These are phyloP conservation scores for Phialophora verrucosa DNA, from an alignment of 2,329 filamentous ascomycete species.

Conservation along the genomic window DNA sequence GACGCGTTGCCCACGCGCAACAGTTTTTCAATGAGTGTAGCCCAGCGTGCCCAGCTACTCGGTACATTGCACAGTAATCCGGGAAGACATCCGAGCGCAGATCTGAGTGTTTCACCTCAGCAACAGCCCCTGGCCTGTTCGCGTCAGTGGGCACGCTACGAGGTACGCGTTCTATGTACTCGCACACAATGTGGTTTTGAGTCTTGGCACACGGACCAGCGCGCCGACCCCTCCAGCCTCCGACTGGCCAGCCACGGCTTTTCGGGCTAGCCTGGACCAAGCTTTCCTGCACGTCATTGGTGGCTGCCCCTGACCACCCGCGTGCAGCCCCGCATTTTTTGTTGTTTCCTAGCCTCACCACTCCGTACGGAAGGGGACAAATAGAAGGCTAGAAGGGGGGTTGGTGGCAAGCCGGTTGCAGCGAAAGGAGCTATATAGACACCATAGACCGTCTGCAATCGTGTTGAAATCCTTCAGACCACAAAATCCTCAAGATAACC, in stretches of 20 bases:
- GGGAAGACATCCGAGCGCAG: not conserved
- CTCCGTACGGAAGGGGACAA: conserved; percentile 27
- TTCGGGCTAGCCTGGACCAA: not conserved
- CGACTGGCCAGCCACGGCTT: conserved; percentile 13
- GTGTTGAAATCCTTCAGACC: not conserved
- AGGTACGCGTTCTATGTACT: not conserved
- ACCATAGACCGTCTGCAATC: not conserved
- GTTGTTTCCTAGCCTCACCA: conserved; percentile 20
- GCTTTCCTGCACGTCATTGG: conserved; percentile 11
- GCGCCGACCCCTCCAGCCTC: conserved; percentile 6
- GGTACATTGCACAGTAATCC: too few relatives aligned
- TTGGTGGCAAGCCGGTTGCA: conserved; percentile 20
- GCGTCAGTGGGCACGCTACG: not conserved
- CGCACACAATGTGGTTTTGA: not conserved
- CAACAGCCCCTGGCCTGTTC: not conserved
- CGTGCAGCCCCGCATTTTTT: conserved; percentile 18
- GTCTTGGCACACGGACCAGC: not conserved
- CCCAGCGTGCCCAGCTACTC: too few relatives aligned
- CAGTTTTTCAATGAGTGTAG: not conserved
- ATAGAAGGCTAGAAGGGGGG: conserved; percentile 14
- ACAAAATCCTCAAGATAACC: not conserved
- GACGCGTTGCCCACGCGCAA: not conserved
- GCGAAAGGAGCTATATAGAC: conserved; percentile 12
- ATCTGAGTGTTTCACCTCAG: too few relatives aligned
- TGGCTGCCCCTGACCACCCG: conserved; percentile 7